A percentile compares a stretch with the other conserved stretches of the same genome.
These are phyloP conservation scores for Alternaria angustiovoidea DNA, from an alignment of 2,329 filamentous ascomycete genomes.

Conservation along the genomic window DNA sequence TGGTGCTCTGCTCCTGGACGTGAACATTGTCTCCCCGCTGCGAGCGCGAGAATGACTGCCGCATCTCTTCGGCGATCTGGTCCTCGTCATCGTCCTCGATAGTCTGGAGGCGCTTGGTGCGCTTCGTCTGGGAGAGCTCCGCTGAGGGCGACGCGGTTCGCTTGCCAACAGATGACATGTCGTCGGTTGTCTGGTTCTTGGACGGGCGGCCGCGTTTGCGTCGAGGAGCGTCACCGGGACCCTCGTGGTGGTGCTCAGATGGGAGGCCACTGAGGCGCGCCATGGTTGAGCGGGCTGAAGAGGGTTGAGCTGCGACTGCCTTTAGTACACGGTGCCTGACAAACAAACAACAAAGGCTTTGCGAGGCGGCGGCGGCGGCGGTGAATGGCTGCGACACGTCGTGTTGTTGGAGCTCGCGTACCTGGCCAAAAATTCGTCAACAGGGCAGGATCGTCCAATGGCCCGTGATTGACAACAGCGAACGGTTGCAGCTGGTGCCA, in stretches of 20 bases:
- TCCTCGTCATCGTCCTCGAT: constrained; percentile 41
- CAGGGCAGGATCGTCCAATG: constrained; percentile 16
- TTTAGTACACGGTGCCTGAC: not conserved
- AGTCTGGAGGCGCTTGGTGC: constrained; percentile 41
- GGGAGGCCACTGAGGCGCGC: constrained; percentile 46
- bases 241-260: constrained; percentile 48
- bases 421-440: constrained; percentile 16
- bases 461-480: constrained; percentile 9
- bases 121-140: constrained; percentile 41
- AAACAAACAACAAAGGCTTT: not conserved
- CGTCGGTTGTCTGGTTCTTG: constrained; percentile 35
- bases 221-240: constrained; percentile 45
- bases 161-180: constrained; percentile 32
- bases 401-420: constrained; percentile 9
- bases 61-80: constrained; percentile 46
- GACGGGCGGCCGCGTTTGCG: constrained; percentile 41
- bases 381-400: constrained; percentile 8
- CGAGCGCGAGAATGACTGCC: constrained; percentile 39
- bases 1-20: constrained; percentile 23
- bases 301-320: not conserved
- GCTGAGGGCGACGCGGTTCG: constrained; percentile 39
- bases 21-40: constrained; percentile 30
- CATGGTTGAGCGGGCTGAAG: constrained; percentile 29
- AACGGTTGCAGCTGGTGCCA: not conserved
- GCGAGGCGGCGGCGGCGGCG: not conserved